Percentiles rank a stretch among this genome's conserved stretches.
These are phyloP conservation scores for Kregervanrija pseudodelftensis DNA, from an alignment of 805 yeast genomes.

Conservation along the genomic window DNA sequence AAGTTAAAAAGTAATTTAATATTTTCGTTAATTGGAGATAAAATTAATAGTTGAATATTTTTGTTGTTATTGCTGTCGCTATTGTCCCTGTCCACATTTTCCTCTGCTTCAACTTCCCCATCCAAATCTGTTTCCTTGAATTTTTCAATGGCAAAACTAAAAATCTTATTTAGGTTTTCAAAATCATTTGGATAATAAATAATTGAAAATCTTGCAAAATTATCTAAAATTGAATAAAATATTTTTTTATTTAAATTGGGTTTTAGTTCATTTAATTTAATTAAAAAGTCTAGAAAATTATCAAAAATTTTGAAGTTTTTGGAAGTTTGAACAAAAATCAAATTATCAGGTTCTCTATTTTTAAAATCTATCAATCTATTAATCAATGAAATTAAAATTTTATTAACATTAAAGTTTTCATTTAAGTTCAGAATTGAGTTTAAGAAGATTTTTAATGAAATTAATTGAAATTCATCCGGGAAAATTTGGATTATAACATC, in stretches of 20 bases:
- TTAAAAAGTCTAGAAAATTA: slow-evolving; percentile 60
- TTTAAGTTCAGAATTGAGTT: slow-evolving; percentile 58
- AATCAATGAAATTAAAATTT: slow-evolving; percentile 61
- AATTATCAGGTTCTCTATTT: slow-evolving; percentile 29
- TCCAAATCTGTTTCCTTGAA: slow-evolving; percentile 21
- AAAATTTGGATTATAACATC: slow-evolving; percentile 92
- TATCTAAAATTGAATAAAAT: slow-evolving; percentile 54
- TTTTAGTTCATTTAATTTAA: slow-evolving; percentile 45
- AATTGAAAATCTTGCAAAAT: slow-evolving; percentile 58
- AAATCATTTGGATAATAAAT: slow-evolving; percentile 54
- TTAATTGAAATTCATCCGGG: slow-evolving; percentile 85
- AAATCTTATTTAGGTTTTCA: slow-evolving; percentile 55
- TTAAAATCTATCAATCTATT: slow-evolving; percentile 59
- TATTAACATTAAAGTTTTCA: slow-evolving; percentile 63
- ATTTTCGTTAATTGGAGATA: slow-evolving; percentile 39
- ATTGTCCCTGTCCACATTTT: slow-evolving; percentile 2
- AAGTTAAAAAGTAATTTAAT: slow-evolving; percentile 30
- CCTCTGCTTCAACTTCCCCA: slow-evolving; percentile 25
- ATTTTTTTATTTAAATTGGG: slow-evolving; percentile 66
- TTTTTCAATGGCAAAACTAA: slow-evolving; percentile 43
- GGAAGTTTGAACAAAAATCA: slow-evolving; percentile 10
- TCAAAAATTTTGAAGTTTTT: slow-evolving; percentile 38
- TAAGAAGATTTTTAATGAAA: slow-evolving; percentile 61
- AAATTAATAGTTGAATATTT: slow-evolving; percentile 27
- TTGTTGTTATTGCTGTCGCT: slow-evolving; percentile 29